phyloP scores from a whole-genome alignment of 768 basidiomycete genomes.

The Melanogaster broomeanus region DNA sequence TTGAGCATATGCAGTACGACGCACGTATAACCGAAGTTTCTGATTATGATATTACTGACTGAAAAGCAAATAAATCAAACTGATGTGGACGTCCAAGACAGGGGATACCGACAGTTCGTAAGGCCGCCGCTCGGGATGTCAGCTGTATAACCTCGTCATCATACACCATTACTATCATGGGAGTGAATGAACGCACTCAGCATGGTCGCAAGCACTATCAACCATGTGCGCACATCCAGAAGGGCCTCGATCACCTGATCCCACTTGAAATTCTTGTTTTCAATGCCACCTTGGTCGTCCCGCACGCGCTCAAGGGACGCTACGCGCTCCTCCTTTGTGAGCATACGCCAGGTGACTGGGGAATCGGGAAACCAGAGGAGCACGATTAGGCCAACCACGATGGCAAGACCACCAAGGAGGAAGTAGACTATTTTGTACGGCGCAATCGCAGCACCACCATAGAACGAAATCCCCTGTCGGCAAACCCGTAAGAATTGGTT shows the following conservation, averaged over 20 bases:
- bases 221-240: slow-evolving; percentile 27
- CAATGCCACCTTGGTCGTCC: slow-evolving; percentile 35
- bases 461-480: slow-evolving; percentile 36
- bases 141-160: slow-evolving; percentile 1
- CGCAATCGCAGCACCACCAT: slow-evolving; percentile 27
- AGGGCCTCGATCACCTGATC: slow-evolving; percentile 28
- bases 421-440: slow-evolving; percentile 41
- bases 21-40: slow-evolving; percentile 22
- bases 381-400: slow-evolving; percentile 35
- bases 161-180: not conserved
- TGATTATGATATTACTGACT: slow-evolving; percentile 24
- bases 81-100: slow-evolving; percentile 1
- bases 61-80: not conserved
- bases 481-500: not conserved
- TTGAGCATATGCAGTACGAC: not conserved
- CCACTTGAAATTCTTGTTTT: slow-evolving; percentile 27
- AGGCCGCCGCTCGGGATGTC: slow-evolving; percentile 23
- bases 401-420: slow-evolving; percentile 40
- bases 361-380: slow-evolving; percentile 43
- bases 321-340: slow-evolving; percentile 39
- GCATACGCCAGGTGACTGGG: slow-evolving; percentile 37
- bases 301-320: slow-evolving; percentile 42
- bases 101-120: slow-evolving; percentile 12
- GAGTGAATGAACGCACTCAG: slow-evolving; percentile 12
- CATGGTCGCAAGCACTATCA: slow-evolving; percentile 29